Conservation (phyloP, 352 stramenopile genomes). For the Phytophthora cactorum region DNA sequence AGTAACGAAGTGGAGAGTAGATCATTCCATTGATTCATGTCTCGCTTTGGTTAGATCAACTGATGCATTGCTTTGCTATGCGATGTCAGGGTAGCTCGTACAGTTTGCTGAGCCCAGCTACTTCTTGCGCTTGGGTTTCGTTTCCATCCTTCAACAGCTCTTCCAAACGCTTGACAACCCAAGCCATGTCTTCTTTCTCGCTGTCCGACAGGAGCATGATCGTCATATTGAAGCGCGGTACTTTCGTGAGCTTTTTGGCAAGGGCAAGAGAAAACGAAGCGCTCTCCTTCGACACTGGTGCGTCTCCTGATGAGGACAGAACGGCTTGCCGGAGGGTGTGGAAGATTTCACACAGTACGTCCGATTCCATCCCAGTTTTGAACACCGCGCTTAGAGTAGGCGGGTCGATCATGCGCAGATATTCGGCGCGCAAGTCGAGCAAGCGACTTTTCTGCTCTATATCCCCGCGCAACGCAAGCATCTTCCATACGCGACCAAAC, state of each 20-base stretch:
- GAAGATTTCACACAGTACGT: slow-evolving; percentile 78
- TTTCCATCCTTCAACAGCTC: slow-evolving; percentile 15
- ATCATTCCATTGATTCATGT: slow-evolving; percentile 10
- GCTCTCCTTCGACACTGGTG: slow-evolving; percentile 1
- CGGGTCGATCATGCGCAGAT: slow-evolving; percentile 55
- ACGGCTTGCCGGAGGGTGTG: slow-evolving; percentile 45
- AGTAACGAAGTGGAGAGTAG: not conserved
- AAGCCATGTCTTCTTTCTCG: slow-evolving; percentile 66
- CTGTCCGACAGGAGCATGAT: slow-evolving; percentile 77
- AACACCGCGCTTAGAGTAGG: slow-evolving; percentile 54
- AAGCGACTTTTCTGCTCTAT: slow-evolving; percentile 32
- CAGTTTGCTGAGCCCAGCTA: slow-evolving; percentile 46
- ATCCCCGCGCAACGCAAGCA: slow-evolving; percentile 55
- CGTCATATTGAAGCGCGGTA: slow-evolving; percentile 81
- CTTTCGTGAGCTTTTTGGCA: slow-evolving; percentile 43
- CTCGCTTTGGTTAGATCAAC: slow-evolving; percentile 13
- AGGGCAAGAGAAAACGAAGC: slow-evolving; percentile 45
- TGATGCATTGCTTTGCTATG: not conserved
- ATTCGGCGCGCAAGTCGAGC: slow-evolving; percentile 49
- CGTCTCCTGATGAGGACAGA: not conserved
- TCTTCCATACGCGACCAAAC: slow-evolving; percentile 83
- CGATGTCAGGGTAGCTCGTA: slow-evolving; percentile 49
- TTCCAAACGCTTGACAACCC: slow-evolving; percentile 47
- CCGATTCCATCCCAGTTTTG: slow-evolving; percentile 78
- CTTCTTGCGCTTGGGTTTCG: slow-evolving; percentile 3